phyloP scores from a whole-genome alignment of 352 stramenopile species.

The Globisporangium cederbergense region DNA sequence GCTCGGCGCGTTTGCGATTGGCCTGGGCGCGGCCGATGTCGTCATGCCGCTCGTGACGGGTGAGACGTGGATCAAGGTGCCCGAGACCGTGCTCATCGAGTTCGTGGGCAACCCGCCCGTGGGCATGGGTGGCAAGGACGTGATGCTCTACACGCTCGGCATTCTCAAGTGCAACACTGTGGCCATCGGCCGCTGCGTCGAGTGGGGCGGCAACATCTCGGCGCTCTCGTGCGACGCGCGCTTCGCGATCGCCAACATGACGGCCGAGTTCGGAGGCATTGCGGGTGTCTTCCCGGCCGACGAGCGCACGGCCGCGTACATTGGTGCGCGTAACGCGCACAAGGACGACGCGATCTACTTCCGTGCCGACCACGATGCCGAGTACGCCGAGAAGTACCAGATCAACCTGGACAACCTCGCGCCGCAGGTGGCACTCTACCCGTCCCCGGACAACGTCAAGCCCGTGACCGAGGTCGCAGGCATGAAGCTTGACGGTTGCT shows the following conservation, averaged over 20 bases:
- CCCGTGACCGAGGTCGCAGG: conserved; percentile 58
- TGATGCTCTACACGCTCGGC: conserved; percentile 84
- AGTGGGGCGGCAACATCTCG: conserved; percentile 80
- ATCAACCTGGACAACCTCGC: conserved; percentile 69
- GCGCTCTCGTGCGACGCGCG: conserved; percentile 76
- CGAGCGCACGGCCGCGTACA: conserved; percentile 73
- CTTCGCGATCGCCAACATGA: conserved; percentile 87
- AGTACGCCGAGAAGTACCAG: conserved; percentile 74
- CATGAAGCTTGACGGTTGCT: conserved; percentile 84
- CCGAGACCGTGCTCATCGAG: conserved; percentile 83
- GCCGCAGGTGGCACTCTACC: conserved; percentile 76
- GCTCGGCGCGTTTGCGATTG: conserved; percentile 76
- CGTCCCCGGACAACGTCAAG: conserved; percentile 78
- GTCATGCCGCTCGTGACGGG: conserved; percentile 84
- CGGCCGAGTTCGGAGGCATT: conserved; percentile 82
- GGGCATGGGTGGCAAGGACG: conserved; percentile 83
- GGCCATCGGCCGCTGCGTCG: conserved; percentile 68
- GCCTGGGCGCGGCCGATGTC: conserved; percentile 71
- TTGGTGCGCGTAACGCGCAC: conserved; percentile 66
- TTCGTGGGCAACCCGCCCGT: conserved; percentile 64
- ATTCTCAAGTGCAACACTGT: conserved; percentile 88
- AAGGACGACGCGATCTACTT: conserved; percentile 83
- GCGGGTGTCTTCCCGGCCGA: conserved; percentile 81
- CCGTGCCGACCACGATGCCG: conserved; percentile 63
- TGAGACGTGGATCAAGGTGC: conserved; percentile 87